Evolutionary conservation across 371 early-diverging fungal species (phyloP).

Genomic region (Syncephalastrum racemosum): DNA sequence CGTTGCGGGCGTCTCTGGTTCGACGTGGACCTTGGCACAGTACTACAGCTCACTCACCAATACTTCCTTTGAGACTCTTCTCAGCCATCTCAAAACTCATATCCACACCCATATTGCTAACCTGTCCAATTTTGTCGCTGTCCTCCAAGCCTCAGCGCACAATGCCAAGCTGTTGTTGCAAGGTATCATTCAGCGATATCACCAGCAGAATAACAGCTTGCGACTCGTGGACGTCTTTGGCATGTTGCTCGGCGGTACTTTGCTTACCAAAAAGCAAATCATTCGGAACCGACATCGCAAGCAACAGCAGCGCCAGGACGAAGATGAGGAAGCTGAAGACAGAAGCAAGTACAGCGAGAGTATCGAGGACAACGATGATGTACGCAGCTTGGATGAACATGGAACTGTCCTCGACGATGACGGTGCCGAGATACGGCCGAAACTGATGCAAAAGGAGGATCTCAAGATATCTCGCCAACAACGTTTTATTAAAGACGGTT

Average conservation of each 20-base stretch:
- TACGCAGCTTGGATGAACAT: neutral
- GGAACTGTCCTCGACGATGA: slow-evolving; percentile 23
- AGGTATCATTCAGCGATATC: slow-evolving; percentile 42
- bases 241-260: slow-evolving; percentile 47
- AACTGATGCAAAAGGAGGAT: slow-evolving; percentile 19
- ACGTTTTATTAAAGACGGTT: slow-evolving; percentile 57
- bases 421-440: slow-evolving; percentile 21
- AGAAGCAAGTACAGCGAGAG: slow-evolving; percentile 10
- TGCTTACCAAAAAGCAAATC: slow-evolving; percentile 41
- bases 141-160: slow-evolving; percentile 27
- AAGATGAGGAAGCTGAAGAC: slow-evolving; percentile 3
- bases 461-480: slow-evolving; percentile 33
- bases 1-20: slow-evolving; percentile 57
- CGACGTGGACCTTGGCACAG: slow-evolving; percentile 56
- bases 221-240: slow-evolving; percentile 60
- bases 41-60: slow-evolving; percentile 31
- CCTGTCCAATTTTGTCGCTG: slow-evolving; percentile 31
- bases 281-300: slow-evolving; percentile 1
- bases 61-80: slow-evolving; percentile 24
- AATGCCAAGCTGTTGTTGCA: slow-evolving; percentile 40
- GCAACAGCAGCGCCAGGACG: neutral
- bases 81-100: slow-evolving; percentile 30
- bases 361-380: neutral
- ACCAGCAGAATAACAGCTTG: slow-evolving; percentile 34
- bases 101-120: slow-evolving; percentile 50